Percentiles rank a stretch among this genome's conserved stretches.
phyloP scores from a whole-genome alignment of 495 filamentous ascomycete genomes.

The Xylaria cubensis region DNA sequence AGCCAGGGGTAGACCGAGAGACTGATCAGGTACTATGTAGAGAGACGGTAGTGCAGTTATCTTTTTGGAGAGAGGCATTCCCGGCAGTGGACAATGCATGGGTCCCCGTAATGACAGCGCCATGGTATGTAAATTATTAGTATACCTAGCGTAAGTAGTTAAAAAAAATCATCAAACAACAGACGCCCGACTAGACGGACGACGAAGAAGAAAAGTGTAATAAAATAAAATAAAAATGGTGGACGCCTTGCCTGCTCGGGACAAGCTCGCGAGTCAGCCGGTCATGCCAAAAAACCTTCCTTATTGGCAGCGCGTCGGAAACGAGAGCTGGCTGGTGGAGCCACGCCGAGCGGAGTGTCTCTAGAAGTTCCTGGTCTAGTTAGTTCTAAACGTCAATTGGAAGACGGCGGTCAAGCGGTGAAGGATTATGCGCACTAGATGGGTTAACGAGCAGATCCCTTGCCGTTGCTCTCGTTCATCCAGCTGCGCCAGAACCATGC shows the following conservation, averaged over 20 bases:
- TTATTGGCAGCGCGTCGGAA: slow-evolving; percentile 30
- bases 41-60: slow-evolving; percentile 19
- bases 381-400: slow-evolving; percentile 27
- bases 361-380: slow-evolving; percentile 31
- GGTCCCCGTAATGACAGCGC: slow-evolving; percentile 19
- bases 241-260: slow-evolving; percentile 13
- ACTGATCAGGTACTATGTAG: slow-evolving; percentile 20
- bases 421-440: slow-evolving; percentile 40
- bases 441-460: slow-evolving; percentile 25
- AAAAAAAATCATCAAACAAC: neutral
- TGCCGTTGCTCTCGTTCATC: slow-evolving; percentile 10
- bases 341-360: slow-evolving; percentile 39
- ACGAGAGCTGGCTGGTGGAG: slow-evolving; percentile 41
- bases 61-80: slow-evolving; percentile 3
- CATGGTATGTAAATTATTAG: neutral
- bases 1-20: slow-evolving; percentile 9
- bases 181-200: slow-evolving; percentile 12
- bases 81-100: slow-evolving; percentile 17
- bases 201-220: neutral
- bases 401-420: slow-evolving; percentile 40
- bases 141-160: slow-evolving; percentile 1
- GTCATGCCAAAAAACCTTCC: slow-evolving; percentile 3
- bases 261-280: slow-evolving; percentile 24
- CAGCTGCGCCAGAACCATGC: slow-evolving; percentile 14
- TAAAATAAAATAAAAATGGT: slow-evolving; percentile 5